Base-by-base conservation (phyloP, 2,329 filamentous ascomycete genomes). In the Monascus ruber region DNA sequence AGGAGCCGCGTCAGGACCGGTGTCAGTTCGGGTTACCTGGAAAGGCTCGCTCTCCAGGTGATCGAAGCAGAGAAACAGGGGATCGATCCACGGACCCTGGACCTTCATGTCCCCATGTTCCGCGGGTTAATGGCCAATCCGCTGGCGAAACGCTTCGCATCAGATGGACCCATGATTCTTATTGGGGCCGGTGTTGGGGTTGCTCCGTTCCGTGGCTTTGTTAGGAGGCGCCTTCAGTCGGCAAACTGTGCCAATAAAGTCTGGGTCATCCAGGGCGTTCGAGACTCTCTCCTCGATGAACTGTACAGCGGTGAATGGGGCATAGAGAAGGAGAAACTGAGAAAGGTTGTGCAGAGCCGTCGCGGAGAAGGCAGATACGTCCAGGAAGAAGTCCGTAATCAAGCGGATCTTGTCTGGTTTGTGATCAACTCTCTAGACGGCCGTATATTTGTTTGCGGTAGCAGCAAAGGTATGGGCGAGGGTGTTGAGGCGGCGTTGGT, bases 201-300 rank as follows among this genome's bases (percentile, higher is more conserved):
- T 62, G 91, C 91, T 7, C 91, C 91, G 0, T 98, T 98, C 79
- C 81, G 91, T 36, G 91, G 91, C 42, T 98, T 98, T 61, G 93
- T 98, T 34, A 85, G 96, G 66, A 85, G 93, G 43, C 77, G 88
- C 8, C 73, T 95, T 41, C 89, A 89, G 72, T 91, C 87, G 45
- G 88, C 88, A 56, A 95, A 93, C 66, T 94, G 88, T 57, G 87
- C 86, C 46, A 95, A 95, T 72, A 95, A 95, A 68, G 89, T 95
- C 53, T 95, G 88, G 88, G 85, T 95, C 34, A 76, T 95, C 34
- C 88, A 95, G 65, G 88, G 88, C 31, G 80, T 94, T 34, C 83
- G 88, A n/a, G 91, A 98, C 65, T 87, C 84, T 25, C 77, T 94
- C 33, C 77, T 96, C 24, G 91, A 98, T 56, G 91, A 98, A 65